Evolutionary conservation across 73 alveolate species (phyloP).

Genomic region (Stentor roeselii): DNA sequence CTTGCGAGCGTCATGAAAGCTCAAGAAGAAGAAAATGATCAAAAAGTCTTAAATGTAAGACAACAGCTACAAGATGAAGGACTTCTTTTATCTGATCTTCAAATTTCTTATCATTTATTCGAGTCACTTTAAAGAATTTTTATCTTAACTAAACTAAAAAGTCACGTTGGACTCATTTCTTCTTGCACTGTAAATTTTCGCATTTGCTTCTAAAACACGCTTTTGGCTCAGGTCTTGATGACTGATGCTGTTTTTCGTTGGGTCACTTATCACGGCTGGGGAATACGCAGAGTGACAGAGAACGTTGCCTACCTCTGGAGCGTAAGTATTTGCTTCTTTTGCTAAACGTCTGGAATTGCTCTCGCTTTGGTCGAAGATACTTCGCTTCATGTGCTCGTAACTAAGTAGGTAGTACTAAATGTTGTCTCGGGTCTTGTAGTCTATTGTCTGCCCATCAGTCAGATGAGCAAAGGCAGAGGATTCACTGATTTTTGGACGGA

Average conservation of each 20-base stretch:
- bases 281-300: neutral
- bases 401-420: neutral
- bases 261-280: neutral
- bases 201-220: neutral
- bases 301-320: neutral
- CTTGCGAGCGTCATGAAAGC: neutral
- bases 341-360: neutral
- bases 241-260: neutral
- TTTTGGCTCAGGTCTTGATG: neutral
- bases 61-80: neutral
- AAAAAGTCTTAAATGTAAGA: neutral
- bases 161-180: constrained; percentile 2
- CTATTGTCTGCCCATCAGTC: neutral
- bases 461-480: neutral
- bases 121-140: no score
- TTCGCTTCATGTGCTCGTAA: neutral
- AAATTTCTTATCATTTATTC: no score
- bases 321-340: neutral
- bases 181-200: neutral
- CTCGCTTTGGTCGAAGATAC: neutral
- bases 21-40: neutral
- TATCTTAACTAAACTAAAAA: no score
- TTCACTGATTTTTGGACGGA: neutral
- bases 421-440: neutral
- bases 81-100: neutral